phyloP scores from a whole-genome alignment of 2,329 filamentous ascomycete species.

The Capronia americana region DNA sequence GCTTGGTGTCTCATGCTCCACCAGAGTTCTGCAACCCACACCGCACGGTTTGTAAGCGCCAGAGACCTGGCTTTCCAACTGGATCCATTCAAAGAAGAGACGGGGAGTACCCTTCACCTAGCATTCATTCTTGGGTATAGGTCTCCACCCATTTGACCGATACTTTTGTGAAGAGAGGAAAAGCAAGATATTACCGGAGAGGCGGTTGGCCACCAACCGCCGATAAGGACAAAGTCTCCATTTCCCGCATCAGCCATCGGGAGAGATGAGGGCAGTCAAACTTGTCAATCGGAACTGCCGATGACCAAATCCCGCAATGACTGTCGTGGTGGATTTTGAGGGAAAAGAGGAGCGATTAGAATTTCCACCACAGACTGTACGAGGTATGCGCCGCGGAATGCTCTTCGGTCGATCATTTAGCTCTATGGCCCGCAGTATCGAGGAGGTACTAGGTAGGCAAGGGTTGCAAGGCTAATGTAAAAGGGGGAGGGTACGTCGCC shows the following conservation, averaged over 20 bases:
- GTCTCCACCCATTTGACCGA: neutral
- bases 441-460: too few relatives aligned
- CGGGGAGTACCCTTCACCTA: neutral
- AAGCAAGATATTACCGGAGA: neutral
- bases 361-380: neutral
- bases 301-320: neutral
- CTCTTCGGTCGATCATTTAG: too few relatives aligned
- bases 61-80: neutral
- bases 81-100: neutral
- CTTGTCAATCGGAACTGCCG: neutral
- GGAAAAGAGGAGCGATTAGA: neutral
- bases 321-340: neutral
- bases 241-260: neutral
- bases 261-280: neutral
- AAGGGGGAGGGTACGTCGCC: too few relatives aligned
- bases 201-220: neutral
- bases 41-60: neutral
- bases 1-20: neutral
- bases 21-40: neutral
- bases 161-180: neutral
- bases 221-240: neutral
- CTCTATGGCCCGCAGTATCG: too few relatives aligned
- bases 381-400: neutral
- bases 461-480: too few relatives aligned
- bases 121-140: neutral